Conservation (phyloP, 768 basidiomycete genomes). For the Xanthoconium stramineum region DNA sequence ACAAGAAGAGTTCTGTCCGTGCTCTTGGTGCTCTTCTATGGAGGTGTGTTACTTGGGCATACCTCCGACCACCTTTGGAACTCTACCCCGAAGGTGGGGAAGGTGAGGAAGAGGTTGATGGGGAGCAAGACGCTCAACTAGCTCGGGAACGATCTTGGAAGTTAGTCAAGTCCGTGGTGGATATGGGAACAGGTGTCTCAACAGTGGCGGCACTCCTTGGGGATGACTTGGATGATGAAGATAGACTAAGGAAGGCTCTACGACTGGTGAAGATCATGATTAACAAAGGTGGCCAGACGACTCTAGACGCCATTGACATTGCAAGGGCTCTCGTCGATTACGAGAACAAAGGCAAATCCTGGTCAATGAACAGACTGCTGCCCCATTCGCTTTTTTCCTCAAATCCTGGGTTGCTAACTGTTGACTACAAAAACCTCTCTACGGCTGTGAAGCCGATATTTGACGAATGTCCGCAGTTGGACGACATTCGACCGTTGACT, state of each 20-base stretch:
- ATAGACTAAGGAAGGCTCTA: slow-evolving; percentile 43
- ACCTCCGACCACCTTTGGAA: slow-evolving; percentile 49
- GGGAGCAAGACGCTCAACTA: slow-evolving; percentile 25
- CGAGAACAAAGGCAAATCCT: slow-evolving; percentile 35
- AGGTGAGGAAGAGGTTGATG: slow-evolving; percentile 10
- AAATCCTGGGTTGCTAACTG: slow-evolving; percentile 51
- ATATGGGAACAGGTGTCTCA: slow-evolving; percentile 56
- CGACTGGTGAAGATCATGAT: slow-evolving; percentile 56
- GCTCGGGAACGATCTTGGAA: slow-evolving; percentile 44
- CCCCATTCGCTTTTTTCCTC: slow-evolving; percentile 55
- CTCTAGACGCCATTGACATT: slow-evolving; percentile 54
- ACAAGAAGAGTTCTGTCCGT: slow-evolving; percentile 63
- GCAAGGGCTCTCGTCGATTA: slow-evolving; percentile 39
- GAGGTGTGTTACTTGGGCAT: slow-evolving; percentile 65
- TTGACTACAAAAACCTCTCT: slow-evolving; percentile 48
- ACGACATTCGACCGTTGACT: slow-evolving; percentile 56
- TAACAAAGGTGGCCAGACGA: slow-evolving; percentile 46
- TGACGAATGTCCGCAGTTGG: slow-evolving; percentile 49
- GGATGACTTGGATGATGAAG: slow-evolving; percentile 38
- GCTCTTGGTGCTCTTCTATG: slow-evolving; percentile 60
- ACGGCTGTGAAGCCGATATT: slow-evolving; percentile 49
- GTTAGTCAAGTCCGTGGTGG: slow-evolving; percentile 49
- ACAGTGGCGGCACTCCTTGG: slow-evolving; percentile 55
- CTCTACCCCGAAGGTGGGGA: slow-evolving; percentile 24
- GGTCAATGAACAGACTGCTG: slow-evolving; percentile 49